These are phyloP conservation scores for Entomortierella beljakovae DNA, from an alignment of 192 early-diverging fungal species.

Conservation along the genomic window DNA sequence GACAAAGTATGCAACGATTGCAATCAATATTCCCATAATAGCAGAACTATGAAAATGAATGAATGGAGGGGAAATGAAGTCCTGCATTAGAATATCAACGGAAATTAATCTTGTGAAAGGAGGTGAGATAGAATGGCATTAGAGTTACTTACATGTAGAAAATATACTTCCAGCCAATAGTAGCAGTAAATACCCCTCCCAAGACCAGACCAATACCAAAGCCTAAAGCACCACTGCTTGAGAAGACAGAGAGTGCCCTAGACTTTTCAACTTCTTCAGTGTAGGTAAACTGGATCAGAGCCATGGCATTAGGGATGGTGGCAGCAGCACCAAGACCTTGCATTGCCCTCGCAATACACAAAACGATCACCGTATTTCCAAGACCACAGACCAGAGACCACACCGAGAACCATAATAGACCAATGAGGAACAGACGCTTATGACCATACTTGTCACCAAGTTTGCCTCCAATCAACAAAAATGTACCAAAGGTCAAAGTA, in stretches of 20 bases:
- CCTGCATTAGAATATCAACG: too few species aligned
- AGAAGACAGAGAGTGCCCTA: conserved; percentile 39
- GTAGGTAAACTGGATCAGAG: conserved; percentile 50
- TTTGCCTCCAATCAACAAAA: conserved; percentile 54
- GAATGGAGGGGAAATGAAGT: too few species aligned
- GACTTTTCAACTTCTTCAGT: conserved; percentile 48
- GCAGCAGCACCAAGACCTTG: conserved; percentile 53
- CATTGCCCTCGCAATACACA: conserved; percentile 48
- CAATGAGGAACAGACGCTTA: conserved; percentile 39
- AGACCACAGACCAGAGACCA: conserved; percentile 56
- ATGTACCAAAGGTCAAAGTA: conserved; percentile 55
- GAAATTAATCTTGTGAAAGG: too few species aligned
- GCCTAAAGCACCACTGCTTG: conserved; percentile 49
- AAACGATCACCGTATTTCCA: conserved; percentile 26
- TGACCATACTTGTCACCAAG: conserved; percentile 61
- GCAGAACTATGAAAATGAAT: conserved; percentile 26
- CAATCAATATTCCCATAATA: conserved; percentile 48
- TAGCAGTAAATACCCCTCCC: conserved; percentile 52
- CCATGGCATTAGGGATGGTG: conserved; percentile 55
- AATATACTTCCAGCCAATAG: conserved; percentile 57
- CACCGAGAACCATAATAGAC: conserved; percentile 52
- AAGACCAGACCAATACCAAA: conserved; percentile 52
- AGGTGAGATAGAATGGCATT: too few species aligned
- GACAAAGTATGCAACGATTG: conserved; percentile 46
- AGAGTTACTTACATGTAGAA: conserved; percentile 49